Evolutionary conservation across 1,284 basidiomycete genomes (phyloP), one percentile per base, ranked within the genome.

Genomic region (Puccinia polysora): DNA sequence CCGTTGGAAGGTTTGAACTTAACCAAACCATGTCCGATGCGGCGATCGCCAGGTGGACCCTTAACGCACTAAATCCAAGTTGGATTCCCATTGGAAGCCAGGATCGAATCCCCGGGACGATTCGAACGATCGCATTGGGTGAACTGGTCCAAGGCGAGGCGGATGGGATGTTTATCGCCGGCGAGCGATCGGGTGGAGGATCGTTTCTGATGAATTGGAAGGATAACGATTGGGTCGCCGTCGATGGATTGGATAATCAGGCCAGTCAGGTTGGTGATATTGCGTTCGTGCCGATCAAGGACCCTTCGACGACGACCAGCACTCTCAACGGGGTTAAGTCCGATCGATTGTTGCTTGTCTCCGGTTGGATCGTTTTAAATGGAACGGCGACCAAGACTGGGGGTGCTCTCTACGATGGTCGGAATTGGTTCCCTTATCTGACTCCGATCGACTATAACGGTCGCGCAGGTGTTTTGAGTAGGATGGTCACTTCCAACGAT

Each of bases 281-380:
- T 12, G 28, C 36, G 15, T 68, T 68, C 20, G 49, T 53, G 18
- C 60, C 36, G 74, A 73, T 20, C 52, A 68, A 40, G 75, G 76
- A 56, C 50, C 75, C 88, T 65, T 74, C 76, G 85, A 84, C 64
- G 84, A 79, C 84, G 65, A 80, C 81, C 30, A 80, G 81, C 23
- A 85, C 2, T 78, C 87, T 12, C 85, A 93, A 87, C 75, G 82
- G 82, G 72, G 81, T 91, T 32, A 86, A 97, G 74, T 86, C 96
- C 79, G 89, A 98, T 81, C 87, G 95, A 50, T 87, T 96, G 85
- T 83, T 98, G 47, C 86, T 97, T 83, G 86, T 96, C 38, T 91
- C 92, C 36, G 95, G 95, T 1, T 7, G 81, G 85, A 0, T 83
- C 87, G 73, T 91, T 90, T 65, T 88, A 88, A 77, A 87, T 87